Evolutionary conservation across 306 rosid species (phyloP), one percentile per base, ranked within the genome.

Genomic region (Parietaria judaica): DNA sequence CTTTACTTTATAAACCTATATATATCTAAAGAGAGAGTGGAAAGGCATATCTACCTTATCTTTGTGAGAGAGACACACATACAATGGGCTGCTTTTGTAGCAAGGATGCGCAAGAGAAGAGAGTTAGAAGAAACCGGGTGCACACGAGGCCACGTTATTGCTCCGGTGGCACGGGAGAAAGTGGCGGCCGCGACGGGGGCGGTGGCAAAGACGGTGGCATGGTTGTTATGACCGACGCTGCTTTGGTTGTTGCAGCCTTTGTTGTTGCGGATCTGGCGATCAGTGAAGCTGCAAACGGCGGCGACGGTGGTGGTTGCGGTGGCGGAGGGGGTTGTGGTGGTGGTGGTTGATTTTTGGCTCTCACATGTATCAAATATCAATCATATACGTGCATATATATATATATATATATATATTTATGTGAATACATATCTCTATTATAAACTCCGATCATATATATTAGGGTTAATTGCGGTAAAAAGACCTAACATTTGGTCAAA

Each of bases 61-160:
- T 5, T 41, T 5, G 9, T 8, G 6, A 41, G 6, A 41, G 45
- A 23, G 31, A 23, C 1, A 5, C 6, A 1, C 9, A 41, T 41
- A 41, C 45, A 10, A 48, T 50, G 54, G 54, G 54, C 23, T 50
- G 54, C 54, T 50, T 50, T 50, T 50, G 54, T 14, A 50, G 54
- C 54, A 0, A 17, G 7, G 54, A 50, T 12, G 16, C 6, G 7
- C 54, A 13, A 12, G 54, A 50, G 15, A 50, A 50, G 54, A 50
- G 14, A 5, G 54, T 12, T 15, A 50, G 3, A 15, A 50, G 6
- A 15, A 15, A 50, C 4, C 31, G 7, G 54, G 54, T 50, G 14
- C 54, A 17, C 15, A 17, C n/a, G 14, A 50, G 16, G 16, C 7
- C 5, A 50, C 54, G 54, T 12, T 13, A 50, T 6, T 12, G 14